These are phyloP conservation scores for Cokeromyces recurvatus DNA, from an alignment of 371 early-diverging fungal genomes.

Conservation along the genomic window DNA sequence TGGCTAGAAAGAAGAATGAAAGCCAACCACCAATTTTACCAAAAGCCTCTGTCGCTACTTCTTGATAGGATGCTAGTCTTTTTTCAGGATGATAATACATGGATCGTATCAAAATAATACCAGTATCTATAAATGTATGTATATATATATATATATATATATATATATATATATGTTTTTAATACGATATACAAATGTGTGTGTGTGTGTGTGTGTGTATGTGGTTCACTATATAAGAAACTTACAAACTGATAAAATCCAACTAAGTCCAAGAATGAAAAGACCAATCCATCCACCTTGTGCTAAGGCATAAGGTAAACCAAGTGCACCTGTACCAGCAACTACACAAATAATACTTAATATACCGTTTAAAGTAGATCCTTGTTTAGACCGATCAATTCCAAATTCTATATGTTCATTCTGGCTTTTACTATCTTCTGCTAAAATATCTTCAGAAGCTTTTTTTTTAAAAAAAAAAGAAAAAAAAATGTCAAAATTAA, in stretches of 20 bases:
- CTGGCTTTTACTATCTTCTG: neutral
- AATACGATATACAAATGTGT: too few relatives aligned
- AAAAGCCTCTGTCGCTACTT: constrained; percentile 61
- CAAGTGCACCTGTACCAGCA: constrained; percentile 83
- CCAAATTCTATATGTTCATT: constrained; percentile 8
- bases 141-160: neutral
- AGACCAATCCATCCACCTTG: constrained; percentile 40
- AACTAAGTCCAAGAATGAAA: constrained; percentile 33
- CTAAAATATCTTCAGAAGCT: constrained; percentile 1
- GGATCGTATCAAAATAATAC: constrained; percentile 67
- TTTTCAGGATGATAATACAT: constrained; percentile 62
- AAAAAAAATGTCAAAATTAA: too few relatives aligned
- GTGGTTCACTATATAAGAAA: too few relatives aligned
- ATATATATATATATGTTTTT: too few relatives aligned
- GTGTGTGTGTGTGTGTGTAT: too few relatives aligned
- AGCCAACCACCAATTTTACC: constrained; percentile 60
- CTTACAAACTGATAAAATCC: constrained; percentile 39
- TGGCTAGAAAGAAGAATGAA: constrained; percentile 60
- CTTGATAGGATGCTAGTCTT: constrained; percentile 38
- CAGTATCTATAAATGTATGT: constrained; percentile 42
- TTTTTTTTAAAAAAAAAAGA: too few relatives aligned
- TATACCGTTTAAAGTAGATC: constrained; percentile 41
- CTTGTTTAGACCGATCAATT: constrained; percentile 16
- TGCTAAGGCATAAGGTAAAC: constrained; percentile 75
- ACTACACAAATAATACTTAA: constrained; percentile 75